Evolutionary conservation across 2,329 filamentous ascomycete species (phyloP), one percentile per base, ranked within the genome.

Genomic region (Calcarisporium arbuscula): DNA sequence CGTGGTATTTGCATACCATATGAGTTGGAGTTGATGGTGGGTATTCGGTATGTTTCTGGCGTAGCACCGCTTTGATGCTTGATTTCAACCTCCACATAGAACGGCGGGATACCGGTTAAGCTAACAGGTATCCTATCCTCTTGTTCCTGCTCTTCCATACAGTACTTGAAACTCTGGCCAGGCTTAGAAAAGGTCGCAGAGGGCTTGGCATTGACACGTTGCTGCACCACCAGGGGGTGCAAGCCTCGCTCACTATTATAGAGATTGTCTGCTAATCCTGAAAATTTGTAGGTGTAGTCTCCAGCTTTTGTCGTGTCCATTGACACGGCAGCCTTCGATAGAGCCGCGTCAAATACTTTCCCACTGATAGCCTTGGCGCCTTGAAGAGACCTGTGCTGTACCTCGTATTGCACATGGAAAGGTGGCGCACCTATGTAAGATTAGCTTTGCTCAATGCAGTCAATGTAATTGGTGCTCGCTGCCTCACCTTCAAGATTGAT

Each of bases 111-210:
- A 25, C 92, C 92, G 39, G 83, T 83, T 14, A 98, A 71, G 3
- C 76, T 80, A 39, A 98, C 82, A 0, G 90, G 89, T 35, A 98
- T 95, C 26, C 77, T 79, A 52, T 98, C 89, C 50, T 94, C 86
- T 20, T 80, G 77, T 35, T 78, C 77, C 32, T 83, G 75, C 49
- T 95, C 86, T 30, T 88, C 80, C 56, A 88, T 82, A 63, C 92
- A 98, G 61, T 90, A 95, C 56, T 92, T 94, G 68, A 95, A 95
- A 1, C 86, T 89, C 58, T 92, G 92, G 12, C 89, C 89, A 4
- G 89, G 86, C 46, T 85, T 85, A 39, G 74, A 72, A 53, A 98
- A 98, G 5, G 74, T 70, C 5, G 89, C 92, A 3, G 80, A 77
- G 2, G 92, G 92, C 39, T 83, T 84, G 11, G 86, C 73, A 51